Evolutionary conservation across 257 asterid species (phyloP), one percentile per base, ranked within the genome.

Genomic region (Nicotiana tabacum): DNA sequence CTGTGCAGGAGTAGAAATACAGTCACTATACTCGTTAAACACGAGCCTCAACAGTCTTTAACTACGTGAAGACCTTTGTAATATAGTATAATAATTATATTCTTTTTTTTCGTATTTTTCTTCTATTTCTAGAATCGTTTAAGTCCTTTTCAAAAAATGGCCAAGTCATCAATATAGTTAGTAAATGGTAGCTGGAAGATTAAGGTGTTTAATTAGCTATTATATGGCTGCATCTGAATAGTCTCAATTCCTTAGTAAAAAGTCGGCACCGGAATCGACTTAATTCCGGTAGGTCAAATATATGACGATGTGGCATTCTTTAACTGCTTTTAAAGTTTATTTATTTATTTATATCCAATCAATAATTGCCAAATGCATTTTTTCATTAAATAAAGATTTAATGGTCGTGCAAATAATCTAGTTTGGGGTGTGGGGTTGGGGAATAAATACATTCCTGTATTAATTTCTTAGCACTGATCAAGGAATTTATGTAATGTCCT

Each of bases 1-100:
- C 17, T n/a, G 62, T 64, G 7, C 16, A 5, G 9, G 65, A 21
- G 16, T 24, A 29, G n/a, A 43, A 30, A 61, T 53, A 35, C 62
- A 76, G 84, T 79, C 85, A 17, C 24, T 66, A 61, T 77, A 74
- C 87, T 81, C 87, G 88, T 77, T 83, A 56, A 27, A 82, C 82
- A 86, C 89, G 87, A 86, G 83, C 77, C 72, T 48, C 70, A 77
- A 27, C 85, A 53, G 83, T 66, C 33, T 72, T 80, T 83, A 37
- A 83, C 85, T 76, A 74, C 62, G 27, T 74, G 61, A 48, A 74
- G 76, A 83, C 83, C 82, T 70, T 13, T 39, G 4, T 21, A 21
- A 69, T 3, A 30, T 84, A 64, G 39, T 1, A 43, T 67, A 33
- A 33, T 2, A 30, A 9, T 13, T n/a, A 12, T 24, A 9, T 21